phyloP scores from a whole-genome alignment of 192 early-diverging fungal species.

The Coemansia sp. region DNA sequence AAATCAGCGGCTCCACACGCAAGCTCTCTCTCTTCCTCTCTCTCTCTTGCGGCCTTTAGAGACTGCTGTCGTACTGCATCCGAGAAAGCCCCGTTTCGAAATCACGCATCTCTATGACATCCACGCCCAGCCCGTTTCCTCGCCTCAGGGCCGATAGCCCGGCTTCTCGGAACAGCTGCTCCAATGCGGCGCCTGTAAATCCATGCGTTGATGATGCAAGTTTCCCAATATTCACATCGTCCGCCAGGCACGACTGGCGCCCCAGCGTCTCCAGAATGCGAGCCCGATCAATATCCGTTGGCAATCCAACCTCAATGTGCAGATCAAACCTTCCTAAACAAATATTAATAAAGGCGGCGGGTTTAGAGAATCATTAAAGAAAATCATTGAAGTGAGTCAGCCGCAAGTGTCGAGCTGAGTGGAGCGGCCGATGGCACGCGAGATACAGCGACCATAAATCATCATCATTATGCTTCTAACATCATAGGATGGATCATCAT shows the following conservation, averaged over 20 bases:
- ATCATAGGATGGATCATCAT: too few species aligned
- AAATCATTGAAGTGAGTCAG: too few species aligned
- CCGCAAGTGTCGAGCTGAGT: too few species aligned
- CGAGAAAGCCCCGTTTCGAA: constrained; percentile 18
- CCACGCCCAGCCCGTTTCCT: constrained; percentile 3
- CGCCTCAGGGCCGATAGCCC: constrained; percentile 38
- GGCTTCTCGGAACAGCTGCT: constrained; percentile 49
- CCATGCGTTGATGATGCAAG: constrained; percentile 36
- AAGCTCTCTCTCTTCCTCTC: neutral
- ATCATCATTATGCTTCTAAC: too few species aligned
- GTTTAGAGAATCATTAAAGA: neutral
- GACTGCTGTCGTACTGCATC: neutral
- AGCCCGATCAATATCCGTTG: constrained; percentile 58
- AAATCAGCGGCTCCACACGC: neutral
- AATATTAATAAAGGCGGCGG: constrained; percentile 1
- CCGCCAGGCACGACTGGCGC: constrained; percentile 57
- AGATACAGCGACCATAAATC: too few species aligned
- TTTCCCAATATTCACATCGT: constrained; percentile 49
- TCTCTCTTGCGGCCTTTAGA: neutral
- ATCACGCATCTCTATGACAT: constrained; percentile 17
- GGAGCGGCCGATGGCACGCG: too few species aligned
- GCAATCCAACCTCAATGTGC: constrained; percentile 71
- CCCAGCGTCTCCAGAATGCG: constrained; percentile 73
- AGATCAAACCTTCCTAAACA: constrained; percentile 81
- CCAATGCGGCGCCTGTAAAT: constrained; percentile 40